These are phyloP conservation scores for Ballota nigra DNA, from an alignment of 257 asterid genomes.

Conservation along the genomic window DNA sequence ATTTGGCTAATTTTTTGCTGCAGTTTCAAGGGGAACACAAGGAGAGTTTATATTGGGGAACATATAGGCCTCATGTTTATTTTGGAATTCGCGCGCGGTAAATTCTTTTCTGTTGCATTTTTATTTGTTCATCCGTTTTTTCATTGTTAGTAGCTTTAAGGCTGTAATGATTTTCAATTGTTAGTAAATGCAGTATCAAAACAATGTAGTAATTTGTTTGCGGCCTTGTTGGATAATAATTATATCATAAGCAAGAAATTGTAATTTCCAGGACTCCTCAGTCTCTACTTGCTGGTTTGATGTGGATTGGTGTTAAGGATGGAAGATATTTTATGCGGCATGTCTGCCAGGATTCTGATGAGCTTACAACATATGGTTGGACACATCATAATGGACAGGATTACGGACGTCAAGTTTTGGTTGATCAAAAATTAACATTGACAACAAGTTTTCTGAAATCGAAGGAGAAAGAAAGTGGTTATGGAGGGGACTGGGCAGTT, in stretches of 20 bases:
- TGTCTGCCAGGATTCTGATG: slow-evolving; percentile 87
- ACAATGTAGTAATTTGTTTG: not conserved
- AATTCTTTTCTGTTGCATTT: slow-evolving; percentile 2
- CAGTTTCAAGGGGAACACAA: slow-evolving; percentile 94
- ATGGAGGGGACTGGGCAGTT: slow-evolving; percentile 98
- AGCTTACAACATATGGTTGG: slow-evolving; percentile 89
- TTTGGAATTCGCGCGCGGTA: slow-evolving; percentile 95
- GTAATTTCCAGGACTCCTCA: slow-evolving; percentile 70
- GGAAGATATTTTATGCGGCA: slow-evolving; percentile 87
- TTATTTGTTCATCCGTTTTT: not conserved
- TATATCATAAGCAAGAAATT: slow-evolving; percentile 15
- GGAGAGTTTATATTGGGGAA: slow-evolving; percentile 98
- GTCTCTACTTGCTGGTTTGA: slow-evolving; percentile 88
- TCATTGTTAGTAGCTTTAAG: not conserved
- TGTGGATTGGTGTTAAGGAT: slow-evolving; percentile 95
- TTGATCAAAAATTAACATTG: slow-evolving; percentile 68
- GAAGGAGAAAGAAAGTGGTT: slow-evolving; percentile 74
- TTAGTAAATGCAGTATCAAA: not conserved
- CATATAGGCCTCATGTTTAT: slow-evolving; percentile 91
- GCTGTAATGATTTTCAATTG: not conserved
- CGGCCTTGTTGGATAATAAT: not conserved
- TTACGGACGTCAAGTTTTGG: slow-evolving; percentile 83
- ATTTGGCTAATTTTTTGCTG: slow-evolving; percentile 19
- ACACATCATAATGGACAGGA: slow-evolving; percentile 88
- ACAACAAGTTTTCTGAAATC: slow-evolving; percentile 84